Base-by-base conservation (phyloP, 1,139 yeast species). In the Suhomyces wounanorum region DNA sequence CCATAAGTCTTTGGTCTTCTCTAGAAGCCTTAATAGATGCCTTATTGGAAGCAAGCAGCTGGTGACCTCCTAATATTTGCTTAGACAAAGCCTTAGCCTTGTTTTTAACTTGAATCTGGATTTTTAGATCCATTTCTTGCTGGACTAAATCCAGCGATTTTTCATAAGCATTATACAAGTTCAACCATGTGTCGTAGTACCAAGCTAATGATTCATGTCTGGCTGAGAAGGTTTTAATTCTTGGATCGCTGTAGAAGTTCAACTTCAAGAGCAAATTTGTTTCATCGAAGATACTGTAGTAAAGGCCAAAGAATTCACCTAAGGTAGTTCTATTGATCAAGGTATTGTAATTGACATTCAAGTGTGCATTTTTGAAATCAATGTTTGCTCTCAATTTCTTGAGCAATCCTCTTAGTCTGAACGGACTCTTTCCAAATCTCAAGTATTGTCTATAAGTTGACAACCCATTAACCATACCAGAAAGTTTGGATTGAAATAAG, bases 351-450 rank as follows among this genome's bases (percentile, higher is more conserved):
- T 55, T 52, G 33, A 59, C 48, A 9, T 52, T 44, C 14, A 52
- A 37, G 3, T 48, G 37, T 4, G 49, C 16, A 26, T 50, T 48
- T 40, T 57, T 58, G 39, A 48, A 41, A 11, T 44, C 14, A 18
- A 58, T 40, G 40, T 55, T 56, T 10, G 48, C 40, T 13, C 44
- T 23, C 8, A 75, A 40, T 53, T 68, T 71, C 18, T 51, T 53
- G 30, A 60, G 40, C 13, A 77, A 55, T 35, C 63, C 65, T 48
- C 73, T 60, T 6, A 81, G 46, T 54, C 87, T 72, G 64, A 85
- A 84, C 2, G 91, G 91, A 13, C 89, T 77, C 49, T 84, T 83
- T 41, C 94, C 94, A 56, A 86, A 85, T 59, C 95, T 74, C 54
- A 87, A 69, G 53, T 84, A 77, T 61, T 85, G 91, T 65, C 95